Evolutionary conservation across 495 filamentous ascomycete genomes (phyloP).

Genomic region (Extremus antarcticus): DNA sequence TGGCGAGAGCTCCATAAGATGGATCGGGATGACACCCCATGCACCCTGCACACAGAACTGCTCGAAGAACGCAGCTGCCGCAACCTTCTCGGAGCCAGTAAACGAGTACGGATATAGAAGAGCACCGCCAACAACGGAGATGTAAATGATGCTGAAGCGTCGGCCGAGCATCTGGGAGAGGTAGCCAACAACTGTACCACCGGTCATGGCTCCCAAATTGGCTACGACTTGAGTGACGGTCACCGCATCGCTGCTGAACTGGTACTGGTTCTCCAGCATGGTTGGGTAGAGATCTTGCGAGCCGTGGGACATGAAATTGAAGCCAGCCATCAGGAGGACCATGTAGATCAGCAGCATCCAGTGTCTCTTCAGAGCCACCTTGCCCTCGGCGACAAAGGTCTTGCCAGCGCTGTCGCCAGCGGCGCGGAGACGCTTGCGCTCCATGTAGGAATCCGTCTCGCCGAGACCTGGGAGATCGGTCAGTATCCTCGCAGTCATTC

Average conservation of each 20-base stretch:
- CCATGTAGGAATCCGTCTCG: slow-evolving; percentile 58
- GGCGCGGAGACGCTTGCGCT: slow-evolving; percentile 50
- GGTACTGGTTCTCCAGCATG: slow-evolving; percentile 67
- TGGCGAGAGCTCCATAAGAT: slow-evolving; percentile 79
- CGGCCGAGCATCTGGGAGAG: slow-evolving; percentile 72
- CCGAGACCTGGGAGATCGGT: slow-evolving; percentile 39
- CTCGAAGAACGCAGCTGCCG: slow-evolving; percentile 81
- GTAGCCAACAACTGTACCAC: slow-evolving; percentile 70
- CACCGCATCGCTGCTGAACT: slow-evolving; percentile 57
- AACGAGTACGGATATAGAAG: slow-evolving; percentile 77
- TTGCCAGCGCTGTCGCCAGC: slow-evolving; percentile 38
- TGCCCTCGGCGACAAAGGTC: slow-evolving; percentile 65
- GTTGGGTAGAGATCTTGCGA: slow-evolving; percentile 88
- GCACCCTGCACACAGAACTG: slow-evolving; percentile 74
- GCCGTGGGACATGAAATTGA: slow-evolving; percentile 92
- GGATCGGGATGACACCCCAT: slow-evolving; percentile 76
- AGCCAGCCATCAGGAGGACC: slow-evolving; percentile 77
- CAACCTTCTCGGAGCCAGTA: slow-evolving; percentile 47
- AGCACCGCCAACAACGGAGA: slow-evolving; percentile 64
- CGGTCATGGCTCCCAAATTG: slow-evolving; percentile 69
- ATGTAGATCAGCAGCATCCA: slow-evolving; percentile 73
- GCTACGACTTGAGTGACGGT: slow-evolving; percentile 75
- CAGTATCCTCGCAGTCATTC: not conserved
- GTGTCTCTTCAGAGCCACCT: slow-evolving; percentile 62
- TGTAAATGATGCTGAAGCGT: slow-evolving; percentile 67